Base-by-base conservation (phyloP, 176 grass and related monocot genomes). In the Ensete glaucum region DNA sequence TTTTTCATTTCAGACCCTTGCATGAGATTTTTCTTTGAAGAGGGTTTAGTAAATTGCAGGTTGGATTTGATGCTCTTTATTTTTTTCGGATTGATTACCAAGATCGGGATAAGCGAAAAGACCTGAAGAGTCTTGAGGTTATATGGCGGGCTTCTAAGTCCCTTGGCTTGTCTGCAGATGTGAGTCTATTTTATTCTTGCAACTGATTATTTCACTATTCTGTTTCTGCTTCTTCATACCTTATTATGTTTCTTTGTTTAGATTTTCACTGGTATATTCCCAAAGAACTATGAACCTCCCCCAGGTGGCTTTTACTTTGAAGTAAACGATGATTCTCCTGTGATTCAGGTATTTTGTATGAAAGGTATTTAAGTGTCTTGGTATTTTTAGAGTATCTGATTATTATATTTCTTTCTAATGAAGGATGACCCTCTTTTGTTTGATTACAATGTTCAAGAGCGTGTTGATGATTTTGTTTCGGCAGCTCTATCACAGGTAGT, bases 251-350 rank as follows among this genome's bases (percentile, higher is more conserved):
- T 64, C 25, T 23, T 62, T 25, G 72, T 84, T 73, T 83, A 96
- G 93, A 90, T 96, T 54, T 96, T 96, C 81, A 71, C 89, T 88
- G 93, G 89, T 55, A 92, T 96, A 74, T 96, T 96, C 64, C 93
- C 90, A 22, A 86, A 92, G 85, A 97, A 97, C 73, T 97, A 97
- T 72, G 93, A 97, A 82, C 93, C 93, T 78, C 93, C 93, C 68
- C 90, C 93, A 53, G 93, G 93, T 81, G 85, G 29, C 51, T 97
- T 97, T 78, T 97, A 97, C 76, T 97, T 91, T 74, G 94, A 97
- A 87, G 94, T 97, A 25, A 14, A 97, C 83, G 94, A 62, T 74
- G 14, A 54, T 15, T 91, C 84, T 82, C 94, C 90, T 80, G 43
- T 87, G 58, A 76, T 97, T 69, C 90, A 97, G 94, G 94, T 97